Evolutionary conservation across 352 stramenopile genomes (phyloP), one percentile per base, ranked within the genome.

Genomic region (Pythium vanterpoolii): DNA sequence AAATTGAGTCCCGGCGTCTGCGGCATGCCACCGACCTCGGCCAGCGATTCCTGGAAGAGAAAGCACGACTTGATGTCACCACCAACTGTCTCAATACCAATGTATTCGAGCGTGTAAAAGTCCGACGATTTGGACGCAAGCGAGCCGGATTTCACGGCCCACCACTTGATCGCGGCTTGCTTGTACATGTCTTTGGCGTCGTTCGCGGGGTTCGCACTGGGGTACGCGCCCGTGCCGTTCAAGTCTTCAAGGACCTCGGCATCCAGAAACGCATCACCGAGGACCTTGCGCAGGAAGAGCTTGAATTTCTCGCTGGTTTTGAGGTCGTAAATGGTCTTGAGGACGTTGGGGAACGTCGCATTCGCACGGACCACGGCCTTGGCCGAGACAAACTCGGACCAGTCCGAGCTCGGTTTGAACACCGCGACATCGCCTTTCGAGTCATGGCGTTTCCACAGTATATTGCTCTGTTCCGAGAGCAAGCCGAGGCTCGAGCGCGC

Each of bases 101-200:
- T 87, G 53, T 93, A 93, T 76, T 95, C 86, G 39, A 95, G 67
- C 11, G 93, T 79, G 66, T 93, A 92, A 60, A 92, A 93, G 49
- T 95, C 86, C 9, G 79, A 87, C 39, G 86, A 89, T 48, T 95
- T 95, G 69, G 65, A 88, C 34, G 73, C 82, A 14, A 92, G 68
- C 10, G 79, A 73, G 30, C 85, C 82, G 1, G 86, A 95, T 64
- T 93, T 92, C 63, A 92, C 83, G 21, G 86, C 83, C 82, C 83
- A 95, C 86, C 86, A 95, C 72, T 95, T 95, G 68, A 95, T 92
- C 28, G 83, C 69, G 3, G 83, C 82, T 50, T 93, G 86, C 72
- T 95, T 95, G 77, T 92, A 92, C 62, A 89, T 73, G 47, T 91
- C 81, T 13, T 79, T 77, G 2, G 72, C 69, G n/a, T 92, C 80